Conservation (phyloP, 176 grass and related monocot genomes). For the Phoenix dactylifera region DNA sequence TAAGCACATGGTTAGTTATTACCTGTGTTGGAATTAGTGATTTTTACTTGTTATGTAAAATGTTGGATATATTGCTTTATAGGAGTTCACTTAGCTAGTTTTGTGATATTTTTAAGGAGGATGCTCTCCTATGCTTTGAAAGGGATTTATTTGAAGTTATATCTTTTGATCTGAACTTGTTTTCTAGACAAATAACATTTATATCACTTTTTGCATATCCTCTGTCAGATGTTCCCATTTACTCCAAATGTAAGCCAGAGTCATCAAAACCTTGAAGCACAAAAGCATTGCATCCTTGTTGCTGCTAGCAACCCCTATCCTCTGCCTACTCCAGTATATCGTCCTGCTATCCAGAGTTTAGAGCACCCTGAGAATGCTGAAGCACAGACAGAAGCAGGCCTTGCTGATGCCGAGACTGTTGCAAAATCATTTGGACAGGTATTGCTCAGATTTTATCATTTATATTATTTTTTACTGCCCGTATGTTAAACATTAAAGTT, state of each 20-base stretch:
- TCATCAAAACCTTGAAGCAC: constrained; percentile 66
- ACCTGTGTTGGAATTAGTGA: too few species aligned
- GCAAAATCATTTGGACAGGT: constrained; percentile 86
- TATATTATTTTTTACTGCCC: not conserved
- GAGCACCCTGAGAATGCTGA: constrained; percentile 58
- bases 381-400: constrained; percentile 32
- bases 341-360: constrained; percentile 36
- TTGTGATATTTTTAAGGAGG: too few species aligned
- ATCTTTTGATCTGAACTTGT: too few species aligned
- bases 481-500: constrained; percentile 7
- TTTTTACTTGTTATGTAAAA: too few species aligned
- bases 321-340: constrained; percentile 65
- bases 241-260: constrained; percentile 24
- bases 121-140: too few species aligned
- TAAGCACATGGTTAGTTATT: too few species aligned
- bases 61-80: too few species aligned
- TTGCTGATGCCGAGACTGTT: constrained; percentile 76
- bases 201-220: not conserved
- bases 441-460: constrained; percentile 8
- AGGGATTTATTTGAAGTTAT: too few species aligned
- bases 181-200: too few species aligned
- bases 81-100: too few species aligned
- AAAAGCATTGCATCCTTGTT: constrained; percentile 89
- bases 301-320: constrained; percentile 90
- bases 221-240: constrained; percentile 43